Evolutionary conservation across 257 asterid genomes (phyloP).

Genomic region (Fraxinus quadrangulata): DNA sequence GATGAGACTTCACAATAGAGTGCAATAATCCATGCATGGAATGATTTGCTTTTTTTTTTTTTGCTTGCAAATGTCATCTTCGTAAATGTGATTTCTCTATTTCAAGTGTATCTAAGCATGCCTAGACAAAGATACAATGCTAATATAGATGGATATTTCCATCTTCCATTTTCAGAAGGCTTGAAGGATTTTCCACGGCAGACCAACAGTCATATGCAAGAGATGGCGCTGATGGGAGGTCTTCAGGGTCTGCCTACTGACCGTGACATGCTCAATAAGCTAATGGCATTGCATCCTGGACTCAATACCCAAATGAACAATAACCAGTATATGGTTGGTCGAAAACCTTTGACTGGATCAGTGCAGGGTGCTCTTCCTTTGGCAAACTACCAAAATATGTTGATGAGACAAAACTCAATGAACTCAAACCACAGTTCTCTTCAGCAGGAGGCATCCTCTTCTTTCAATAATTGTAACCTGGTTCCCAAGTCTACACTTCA

Average conservation of each 20-base stretch:
- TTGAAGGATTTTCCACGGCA: slow-evolving; percentile 68
- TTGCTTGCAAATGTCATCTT: not conserved
- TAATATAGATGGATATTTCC: slow-evolving; percentile 1
- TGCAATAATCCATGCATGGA: not conserved
- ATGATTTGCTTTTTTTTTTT: not conserved
- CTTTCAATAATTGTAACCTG: slow-evolving; percentile 47
- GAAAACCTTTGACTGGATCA: slow-evolving; percentile 62
- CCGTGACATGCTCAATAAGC: slow-evolving; percentile 54
- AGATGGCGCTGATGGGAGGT: slow-evolving; percentile 58
- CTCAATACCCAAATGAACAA: slow-evolving; percentile 45
- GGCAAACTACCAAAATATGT: slow-evolving; percentile 70
- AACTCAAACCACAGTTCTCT: slow-evolving; percentile 47
- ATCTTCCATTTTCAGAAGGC: slow-evolving; percentile 59
- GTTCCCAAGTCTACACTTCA: slow-evolving; percentile 44
- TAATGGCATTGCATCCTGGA: slow-evolving; percentile 65
- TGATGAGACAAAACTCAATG: slow-evolving; percentile 81
- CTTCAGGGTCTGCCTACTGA: slow-evolving; percentile 57
- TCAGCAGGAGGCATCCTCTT: slow-evolving; percentile 58
- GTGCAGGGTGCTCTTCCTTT: slow-evolving; percentile 72
- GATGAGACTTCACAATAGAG: not conserved
- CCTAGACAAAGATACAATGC: not conserved
- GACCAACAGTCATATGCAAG: slow-evolving; percentile 52
- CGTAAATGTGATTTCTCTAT: not conserved
- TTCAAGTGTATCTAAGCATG: slow-evolving; percentile 9
- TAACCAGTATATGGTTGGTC: slow-evolving; percentile 54